Conservation (phyloP, 2,329 filamentous ascomycete species). For the Aspergillus sp. region DNA sequence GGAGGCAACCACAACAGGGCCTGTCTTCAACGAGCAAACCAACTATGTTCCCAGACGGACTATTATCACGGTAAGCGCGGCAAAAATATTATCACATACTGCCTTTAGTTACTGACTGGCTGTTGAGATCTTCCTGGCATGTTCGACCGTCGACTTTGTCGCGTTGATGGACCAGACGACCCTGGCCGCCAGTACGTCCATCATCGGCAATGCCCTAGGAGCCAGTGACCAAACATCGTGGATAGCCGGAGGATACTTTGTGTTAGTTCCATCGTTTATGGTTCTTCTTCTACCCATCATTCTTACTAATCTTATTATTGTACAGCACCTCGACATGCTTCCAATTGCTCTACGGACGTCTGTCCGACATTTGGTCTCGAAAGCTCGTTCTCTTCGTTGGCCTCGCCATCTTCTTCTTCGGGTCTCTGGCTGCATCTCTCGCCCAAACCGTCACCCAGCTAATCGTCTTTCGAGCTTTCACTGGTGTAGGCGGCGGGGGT, state of each 20-base stretch:
- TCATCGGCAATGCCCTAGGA: constrained; percentile 48
- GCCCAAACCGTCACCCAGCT: constrained; percentile 52
- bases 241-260: constrained; percentile 54
- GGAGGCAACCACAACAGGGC: constrained; percentile 6
- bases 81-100: background rate
- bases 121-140: constrained; percentile 53
- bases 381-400: constrained; percentile 54
- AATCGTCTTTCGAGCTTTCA: constrained; percentile 56
- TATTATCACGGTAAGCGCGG: constrained; percentile 45
- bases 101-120: background rate
- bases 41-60: constrained; percentile 50
- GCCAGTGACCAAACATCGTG: constrained; percentile 50
- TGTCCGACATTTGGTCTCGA: constrained; percentile 58
- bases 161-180: constrained; percentile 57
- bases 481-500: constrained; percentile 58
- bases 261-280: constrained; percentile 55
- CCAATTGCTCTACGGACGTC: constrained; percentile 59
- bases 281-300: no score
- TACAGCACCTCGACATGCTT: constrained; percentile 65
- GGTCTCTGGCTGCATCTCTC: constrained; percentile 57
- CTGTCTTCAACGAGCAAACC: constrained; percentile 51
- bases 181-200: constrained; percentile 51
- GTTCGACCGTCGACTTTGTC: constrained; percentile 51
- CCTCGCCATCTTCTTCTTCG: constrained; percentile 50
- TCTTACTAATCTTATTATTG: constrained; percentile 20